Percentiles rank a stretch among this genome's conserved stretches.
phyloP scores from a whole-genome alignment of 2,329 filamentous ascomycete genomes.

The Beauveria varroae region DNA sequence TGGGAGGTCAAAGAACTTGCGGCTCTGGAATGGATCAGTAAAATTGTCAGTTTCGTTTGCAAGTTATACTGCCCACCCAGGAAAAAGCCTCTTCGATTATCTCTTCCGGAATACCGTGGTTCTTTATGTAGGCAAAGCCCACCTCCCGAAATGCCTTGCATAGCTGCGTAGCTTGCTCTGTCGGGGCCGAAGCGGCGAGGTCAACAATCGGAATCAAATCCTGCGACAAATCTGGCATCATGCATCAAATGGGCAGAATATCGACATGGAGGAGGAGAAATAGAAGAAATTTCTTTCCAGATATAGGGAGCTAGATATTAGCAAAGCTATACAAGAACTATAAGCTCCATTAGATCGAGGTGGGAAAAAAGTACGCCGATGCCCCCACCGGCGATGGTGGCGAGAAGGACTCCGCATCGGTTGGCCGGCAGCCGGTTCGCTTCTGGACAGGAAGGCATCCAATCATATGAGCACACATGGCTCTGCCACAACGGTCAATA shows the following conservation, averaged over 20 bases:
- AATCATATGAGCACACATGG: not conserved
- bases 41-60: not conserved
- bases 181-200: not conserved
- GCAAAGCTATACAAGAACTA: too few relatives aligned
- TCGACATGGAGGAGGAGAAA: not conserved
- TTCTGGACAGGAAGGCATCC: not conserved
- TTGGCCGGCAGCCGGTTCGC: not conserved
- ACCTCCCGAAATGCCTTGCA: slow-evolving; percentile 24
- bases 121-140: slow-evolving; percentile 28
- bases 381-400: not conserved
- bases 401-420: not conserved
- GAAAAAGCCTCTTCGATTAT: slow-evolving; percentile 30
- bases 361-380: not conserved
- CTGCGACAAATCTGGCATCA: not conserved
- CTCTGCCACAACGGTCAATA: not conserved
- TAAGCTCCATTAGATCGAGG: not conserved
- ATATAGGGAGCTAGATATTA: too few relatives aligned
- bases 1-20: slow-evolving; percentile 24
- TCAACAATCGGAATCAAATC: not conserved
- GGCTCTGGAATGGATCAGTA: slow-evolving; percentile 14
- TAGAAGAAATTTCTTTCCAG: too few relatives aligned
- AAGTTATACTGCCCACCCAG: slow-evolving; percentile 18
- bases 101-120: slow-evolving; percentile 26
- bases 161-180: slow-evolving; percentile 14
- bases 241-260: not conserved